Evolutionary conservation across 306 rosid genomes (phyloP).

Genomic region (Cicer pinnatifidum): DNA sequence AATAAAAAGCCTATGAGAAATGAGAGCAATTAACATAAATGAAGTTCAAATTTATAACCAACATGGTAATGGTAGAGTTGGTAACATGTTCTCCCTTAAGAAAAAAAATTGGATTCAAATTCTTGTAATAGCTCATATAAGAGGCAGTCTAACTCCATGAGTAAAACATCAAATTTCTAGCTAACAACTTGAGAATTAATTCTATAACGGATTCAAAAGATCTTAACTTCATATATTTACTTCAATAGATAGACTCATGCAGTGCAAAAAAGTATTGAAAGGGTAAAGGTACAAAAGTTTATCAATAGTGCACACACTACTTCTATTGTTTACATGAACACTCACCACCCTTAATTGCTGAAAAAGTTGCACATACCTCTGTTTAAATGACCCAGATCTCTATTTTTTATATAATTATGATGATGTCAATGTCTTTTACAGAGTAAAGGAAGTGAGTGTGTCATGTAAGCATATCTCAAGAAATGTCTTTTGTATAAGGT

Average conservation of each 20-base stretch:
- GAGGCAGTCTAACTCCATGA: no score
- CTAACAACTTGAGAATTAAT: no score
- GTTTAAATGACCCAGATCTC: no score
- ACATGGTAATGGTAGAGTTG: no score
- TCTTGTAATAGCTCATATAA: no score
- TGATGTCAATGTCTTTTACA: not conserved
- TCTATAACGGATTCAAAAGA: no score
- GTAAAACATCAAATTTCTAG: no score
- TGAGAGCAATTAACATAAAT: conserved; percentile 16
- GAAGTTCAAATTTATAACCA: not conserved
- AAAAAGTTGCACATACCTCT: no score
- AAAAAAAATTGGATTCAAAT: no score
- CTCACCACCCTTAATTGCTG: not conserved
- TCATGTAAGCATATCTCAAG: not conserved
- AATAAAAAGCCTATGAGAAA: conserved; percentile 5
- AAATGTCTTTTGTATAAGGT: not conserved
- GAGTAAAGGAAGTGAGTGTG: not conserved
- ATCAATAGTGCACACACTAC: no score
- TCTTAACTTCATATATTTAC: conserved; percentile 26
- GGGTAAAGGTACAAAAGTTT: conserved; percentile 6
- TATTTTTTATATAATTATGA: no score
- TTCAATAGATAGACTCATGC: not conserved
- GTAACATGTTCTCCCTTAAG: no score
- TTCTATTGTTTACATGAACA: not conserved
- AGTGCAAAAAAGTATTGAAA: not conserved